phyloP scores from a whole-genome alignment of 192 early-diverging fungal species.

The Coemansia sp. region DNA sequence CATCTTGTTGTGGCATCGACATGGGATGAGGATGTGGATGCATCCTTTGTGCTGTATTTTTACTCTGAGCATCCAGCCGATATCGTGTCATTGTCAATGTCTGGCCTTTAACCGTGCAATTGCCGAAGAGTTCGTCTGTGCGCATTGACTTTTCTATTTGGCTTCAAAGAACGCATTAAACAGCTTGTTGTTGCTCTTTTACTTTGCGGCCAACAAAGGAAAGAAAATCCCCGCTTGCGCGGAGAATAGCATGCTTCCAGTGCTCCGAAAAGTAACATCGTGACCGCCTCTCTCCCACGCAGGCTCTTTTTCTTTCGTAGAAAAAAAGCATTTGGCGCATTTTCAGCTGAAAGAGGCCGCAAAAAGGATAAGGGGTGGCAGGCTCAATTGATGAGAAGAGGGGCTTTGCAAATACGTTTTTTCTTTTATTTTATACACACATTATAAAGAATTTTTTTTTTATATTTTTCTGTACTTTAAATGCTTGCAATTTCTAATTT shows the following conservation, averaged over 20 bases:
- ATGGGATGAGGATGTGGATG: slow-evolving; percentile 34
- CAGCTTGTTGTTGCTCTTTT: too few relatives aligned
- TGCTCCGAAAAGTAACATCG: neutral
- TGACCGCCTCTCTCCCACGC: neutral
- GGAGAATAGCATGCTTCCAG: neutral
- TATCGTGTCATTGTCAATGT: slow-evolving; percentile 17
- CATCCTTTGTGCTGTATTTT: slow-evolving; percentile 50
- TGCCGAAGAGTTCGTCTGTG: neutral
- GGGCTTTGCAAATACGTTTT: neutral
- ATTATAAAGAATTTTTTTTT: neutral
- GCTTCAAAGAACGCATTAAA: too few relatives aligned
- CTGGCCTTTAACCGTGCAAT: neutral
- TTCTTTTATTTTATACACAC: neutral
- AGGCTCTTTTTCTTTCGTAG: too few relatives aligned
- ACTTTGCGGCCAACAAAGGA: neutral
- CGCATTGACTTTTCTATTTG: neutral
- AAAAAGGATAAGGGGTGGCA: neutral
- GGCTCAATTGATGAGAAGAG: neutral
- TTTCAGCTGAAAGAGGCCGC: slow-evolving; percentile 3
- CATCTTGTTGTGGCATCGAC: slow-evolving; percentile 44
- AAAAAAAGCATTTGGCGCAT: neutral
- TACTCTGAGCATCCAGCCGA: slow-evolving; percentile 42
- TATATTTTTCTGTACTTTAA: neutral
- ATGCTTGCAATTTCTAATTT: neutral
- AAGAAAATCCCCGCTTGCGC: slow-evolving; percentile 5